Conservation (phyloP, 2,329 filamentous ascomycete species). For the Aureobasidium melanogenum region DNA sequence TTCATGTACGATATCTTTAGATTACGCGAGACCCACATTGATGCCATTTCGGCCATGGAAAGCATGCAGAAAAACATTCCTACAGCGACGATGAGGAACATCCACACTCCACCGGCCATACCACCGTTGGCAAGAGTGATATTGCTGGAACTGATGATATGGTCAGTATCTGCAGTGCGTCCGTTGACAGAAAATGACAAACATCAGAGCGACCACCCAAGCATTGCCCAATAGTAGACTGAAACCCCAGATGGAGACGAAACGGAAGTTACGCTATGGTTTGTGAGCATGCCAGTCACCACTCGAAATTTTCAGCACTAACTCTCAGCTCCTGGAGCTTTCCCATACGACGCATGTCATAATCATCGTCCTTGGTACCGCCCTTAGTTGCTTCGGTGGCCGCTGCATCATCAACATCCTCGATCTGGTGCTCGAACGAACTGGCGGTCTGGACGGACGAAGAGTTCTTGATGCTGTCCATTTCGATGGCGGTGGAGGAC, state of each 20-base stretch:
- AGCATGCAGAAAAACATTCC: slow-evolving; percentile 19
- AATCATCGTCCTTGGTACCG: slow-evolving; percentile 15
- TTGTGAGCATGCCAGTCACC: neutral
- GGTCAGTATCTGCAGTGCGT: slow-evolving; percentile 39
- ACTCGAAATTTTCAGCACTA: neutral
- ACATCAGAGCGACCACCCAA: slow-evolving; percentile 10
- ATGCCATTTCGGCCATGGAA: slow-evolving; percentile 26
- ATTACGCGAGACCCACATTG: slow-evolving; percentile 17
- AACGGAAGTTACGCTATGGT: slow-evolving; percentile 11
- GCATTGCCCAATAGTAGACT: slow-evolving; percentile 8
- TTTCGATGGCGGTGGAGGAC: slow-evolving; percentile 6
- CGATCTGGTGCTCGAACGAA: slow-evolving; percentile 3
- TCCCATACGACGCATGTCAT: slow-evolving; percentile 20
- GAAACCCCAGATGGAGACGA: slow-evolving; percentile 11
- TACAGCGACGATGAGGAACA: slow-evolving; percentile 19
- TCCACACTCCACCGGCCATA: slow-evolving; percentile 22
- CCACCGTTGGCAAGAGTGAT: slow-evolving; percentile 32
- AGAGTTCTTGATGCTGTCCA: slow-evolving; percentile 12
- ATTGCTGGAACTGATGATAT: slow-evolving; percentile 38
- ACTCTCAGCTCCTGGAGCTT: slow-evolving; percentile 18
- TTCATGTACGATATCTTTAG: neutral
- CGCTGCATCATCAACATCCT: slow-evolving; percentile 1
- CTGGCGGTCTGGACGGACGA: slow-evolving; percentile 12
- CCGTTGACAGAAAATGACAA: neutral
- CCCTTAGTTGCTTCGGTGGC: slow-evolving; percentile 15